Evolutionary conservation across 2,329 filamentous ascomycete species (phyloP), one percentile per base, ranked within the genome.

Genomic region (Arthrobotrys megalospora): DNA sequence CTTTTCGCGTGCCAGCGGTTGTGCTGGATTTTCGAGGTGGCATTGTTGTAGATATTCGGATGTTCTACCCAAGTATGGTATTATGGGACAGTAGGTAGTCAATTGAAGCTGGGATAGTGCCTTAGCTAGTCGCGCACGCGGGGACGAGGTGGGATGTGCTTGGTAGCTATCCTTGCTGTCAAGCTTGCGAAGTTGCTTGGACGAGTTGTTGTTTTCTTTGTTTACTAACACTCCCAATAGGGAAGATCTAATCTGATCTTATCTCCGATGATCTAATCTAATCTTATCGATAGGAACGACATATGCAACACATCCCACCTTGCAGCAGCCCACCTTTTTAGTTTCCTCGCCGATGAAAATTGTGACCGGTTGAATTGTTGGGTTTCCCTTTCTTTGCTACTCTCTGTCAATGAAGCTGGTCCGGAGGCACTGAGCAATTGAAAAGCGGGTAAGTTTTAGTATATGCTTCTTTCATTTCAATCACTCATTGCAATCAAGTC

Each of bases 221-320:
- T 76, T 76, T 68, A 68, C 63, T 36, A 76, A 67, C 53, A 65
- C n/a, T n/a, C 64, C 24, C 19, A 52, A 48, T 43, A n/a, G 6
- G 24, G 36, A 43, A 21, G 21, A 43, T 38, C 55, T 70, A 63
- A 62, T 58, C 53, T 43, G 10, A 63, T 63, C 52, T 36, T 14
- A 48, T 60, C 24, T 55, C 8, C 3, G 36, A 34, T 53, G 28
- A 76, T 76, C 65, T 60, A 50, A 76, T 70, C 65, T 77, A 50
- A 77, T 77, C 73, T 76, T 53, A 75, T 75, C 70, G 70, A 68
- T 75, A 70, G 14, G 24, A 19, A 71, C 73, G 12, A 60, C 73
- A 60, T 58, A 65, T 71, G 66, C 72, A 76, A 76, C 72, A 66
- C 73, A 71, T 77, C 73, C 73, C 73, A 66, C 73, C 73, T 62